Percentiles rank a stretch among this genome's conserved stretches.
These are phyloP conservation scores for Pseudogymnoascus sp. DNA, from an alignment of 2,329 filamentous ascomycete genomes.

Conservation along the genomic window DNA sequence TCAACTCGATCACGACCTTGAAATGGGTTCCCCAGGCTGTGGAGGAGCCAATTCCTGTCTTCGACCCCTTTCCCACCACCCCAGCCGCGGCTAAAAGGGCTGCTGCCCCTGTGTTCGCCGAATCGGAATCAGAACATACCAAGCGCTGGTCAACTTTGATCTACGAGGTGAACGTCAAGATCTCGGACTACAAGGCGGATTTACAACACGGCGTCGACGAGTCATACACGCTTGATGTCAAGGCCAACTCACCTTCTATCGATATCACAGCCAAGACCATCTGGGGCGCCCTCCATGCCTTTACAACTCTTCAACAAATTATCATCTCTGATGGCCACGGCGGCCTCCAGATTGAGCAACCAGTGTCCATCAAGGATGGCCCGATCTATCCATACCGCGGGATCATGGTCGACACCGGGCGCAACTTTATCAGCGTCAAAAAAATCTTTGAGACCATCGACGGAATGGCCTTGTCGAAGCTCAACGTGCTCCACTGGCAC, in stretches of 20 bases:
- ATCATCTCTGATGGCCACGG: conserved; percentile 63
- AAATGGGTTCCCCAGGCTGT: conserved; percentile 49
- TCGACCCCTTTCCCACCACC: conserved; percentile 45
- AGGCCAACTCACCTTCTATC: conserved; percentile 35
- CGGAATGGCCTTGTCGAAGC: conserved; percentile 67
- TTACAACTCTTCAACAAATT: conserved; percentile 71
- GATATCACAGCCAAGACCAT: conserved; percentile 55
- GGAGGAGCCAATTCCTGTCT: conserved; percentile 46
- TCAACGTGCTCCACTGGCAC: conserved; percentile 76
- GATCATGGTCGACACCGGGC: conserved; percentile 68
- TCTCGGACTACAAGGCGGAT: conserved; percentile 40
- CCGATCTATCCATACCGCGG: conserved; percentile 72
- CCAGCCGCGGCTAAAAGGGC: conserved; percentile 19
- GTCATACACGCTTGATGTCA: conserved; percentile 64
- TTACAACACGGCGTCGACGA: conserved; percentile 61
- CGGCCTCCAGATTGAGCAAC: conserved; percentile 56
- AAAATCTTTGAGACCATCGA: conserved; percentile 72
- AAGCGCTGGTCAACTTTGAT: conserved; percentile 33
- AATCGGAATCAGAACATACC: not conserved
- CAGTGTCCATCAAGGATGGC: conserved; percentile 61
- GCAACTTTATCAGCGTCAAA: conserved; percentile 62
- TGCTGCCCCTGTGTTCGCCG: not conserved
- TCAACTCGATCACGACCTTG: conserved; percentile 41
- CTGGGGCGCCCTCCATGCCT: conserved; percentile 62
- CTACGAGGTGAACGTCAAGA: conserved; percentile 39